Evolutionary conservation across 768 basidiomycete species (phyloP).

Genomic region (Mycena capillaripes): DNA sequence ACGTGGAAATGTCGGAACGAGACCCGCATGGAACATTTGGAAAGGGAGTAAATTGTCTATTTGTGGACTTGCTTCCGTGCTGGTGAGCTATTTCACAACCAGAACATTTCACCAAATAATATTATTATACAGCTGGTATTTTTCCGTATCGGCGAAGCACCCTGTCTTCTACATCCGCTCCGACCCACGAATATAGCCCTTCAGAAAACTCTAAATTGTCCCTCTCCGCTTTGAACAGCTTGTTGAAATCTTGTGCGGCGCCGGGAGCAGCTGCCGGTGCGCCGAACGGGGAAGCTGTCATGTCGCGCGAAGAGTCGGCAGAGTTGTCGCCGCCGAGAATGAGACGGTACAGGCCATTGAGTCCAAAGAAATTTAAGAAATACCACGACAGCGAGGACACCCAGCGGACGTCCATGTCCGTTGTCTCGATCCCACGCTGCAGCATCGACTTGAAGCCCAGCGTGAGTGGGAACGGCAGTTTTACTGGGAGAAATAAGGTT

Average conservation of each 20-base stretch:
- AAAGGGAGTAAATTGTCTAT: neutral
- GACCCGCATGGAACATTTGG: neutral
- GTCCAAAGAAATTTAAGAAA: constrained; percentile 98
- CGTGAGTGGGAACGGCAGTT: constrained; percentile 96
- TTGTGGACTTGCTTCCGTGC: neutral
- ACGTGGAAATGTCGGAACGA: neutral
- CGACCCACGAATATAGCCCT: constrained; percentile 87
- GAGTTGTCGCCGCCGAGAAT: constrained; percentile 92
- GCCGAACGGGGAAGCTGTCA: constrained; percentile 79
- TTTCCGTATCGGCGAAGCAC: constrained; percentile 86
- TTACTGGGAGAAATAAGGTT: constrained; percentile 67
- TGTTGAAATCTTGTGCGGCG: constrained; percentile 87
- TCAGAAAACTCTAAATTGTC: constrained; percentile 95
- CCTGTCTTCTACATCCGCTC: constrained; percentile 83
- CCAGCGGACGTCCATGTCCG: constrained; percentile 98
- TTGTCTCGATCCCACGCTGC: constrained; percentile 94
- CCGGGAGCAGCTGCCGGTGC: constrained; percentile 57
- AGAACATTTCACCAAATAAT: neutral
- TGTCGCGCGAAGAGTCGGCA: constrained; percentile 84
- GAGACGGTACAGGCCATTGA: constrained; percentile 95
- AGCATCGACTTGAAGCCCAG: constrained; percentile 98
- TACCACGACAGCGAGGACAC: constrained; percentile 99
- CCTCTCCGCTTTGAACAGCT: constrained; percentile 90
- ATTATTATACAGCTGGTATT: constrained; percentile 41
- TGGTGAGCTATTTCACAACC: neutral